Conservation (phyloP, 495 filamentous ascomycete genomes). For the Wilcoxina mikolae region DNA sequence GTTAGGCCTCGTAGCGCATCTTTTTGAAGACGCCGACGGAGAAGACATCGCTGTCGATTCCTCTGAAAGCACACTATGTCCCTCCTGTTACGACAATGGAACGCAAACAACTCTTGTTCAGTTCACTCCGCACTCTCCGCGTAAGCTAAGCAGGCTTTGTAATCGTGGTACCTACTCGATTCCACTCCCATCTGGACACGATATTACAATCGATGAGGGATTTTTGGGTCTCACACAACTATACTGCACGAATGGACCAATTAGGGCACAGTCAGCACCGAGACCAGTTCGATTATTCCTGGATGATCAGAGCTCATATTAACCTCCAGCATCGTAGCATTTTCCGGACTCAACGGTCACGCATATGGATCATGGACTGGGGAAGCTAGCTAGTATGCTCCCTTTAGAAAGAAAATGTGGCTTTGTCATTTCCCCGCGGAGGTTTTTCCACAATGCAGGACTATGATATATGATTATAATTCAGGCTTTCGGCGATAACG, state of each 20-base stretch:
- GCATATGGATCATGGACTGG: constrained; percentile 9
- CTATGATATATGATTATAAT: constrained; percentile 11
- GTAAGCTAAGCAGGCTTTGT: too few relatives aligned
- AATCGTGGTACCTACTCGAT: too few relatives aligned
- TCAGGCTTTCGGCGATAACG: background rate
- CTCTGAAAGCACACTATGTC: too few relatives aligned
- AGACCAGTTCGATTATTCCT: background rate
- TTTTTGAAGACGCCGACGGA: too few relatives aligned
- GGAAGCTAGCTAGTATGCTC: background rate
- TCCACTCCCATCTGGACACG: too few relatives aligned
- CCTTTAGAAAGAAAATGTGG: constrained; percentile 5
- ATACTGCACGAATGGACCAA: background rate
- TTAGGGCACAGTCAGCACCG: constrained; percentile 9
- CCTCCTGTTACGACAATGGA: too few relatives aligned
- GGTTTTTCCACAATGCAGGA: constrained; percentile 7
- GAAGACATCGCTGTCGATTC: too few relatives aligned
- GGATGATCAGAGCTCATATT: background rate
- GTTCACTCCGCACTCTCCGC: too few relatives aligned
- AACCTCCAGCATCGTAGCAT: constrained; percentile 7
- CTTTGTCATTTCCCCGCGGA: background rate
- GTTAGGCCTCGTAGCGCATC: too few relatives aligned
- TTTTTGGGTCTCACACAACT: constrained; percentile 11
- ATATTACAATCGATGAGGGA: constrained; percentile 3
- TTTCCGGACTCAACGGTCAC: constrained; percentile 3
- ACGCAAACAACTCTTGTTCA: too few relatives aligned